Evolutionary conservation across 2,329 filamentous ascomycete species (phyloP).

Genomic region (Esteya vermicola): DNA sequence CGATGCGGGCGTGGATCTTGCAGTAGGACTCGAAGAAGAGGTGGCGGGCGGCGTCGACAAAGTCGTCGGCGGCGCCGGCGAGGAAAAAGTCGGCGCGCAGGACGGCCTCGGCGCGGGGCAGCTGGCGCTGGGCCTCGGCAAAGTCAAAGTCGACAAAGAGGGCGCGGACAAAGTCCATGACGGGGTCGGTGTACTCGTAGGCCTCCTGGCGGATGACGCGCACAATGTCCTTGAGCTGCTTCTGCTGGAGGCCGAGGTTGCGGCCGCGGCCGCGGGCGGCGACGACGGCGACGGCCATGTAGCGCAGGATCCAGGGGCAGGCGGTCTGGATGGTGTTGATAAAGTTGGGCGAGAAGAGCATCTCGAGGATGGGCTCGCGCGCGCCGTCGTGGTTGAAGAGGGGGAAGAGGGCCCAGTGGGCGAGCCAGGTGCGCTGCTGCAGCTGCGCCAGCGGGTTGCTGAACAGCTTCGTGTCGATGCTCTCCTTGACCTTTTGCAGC

Average conservation of each 20-base stretch:
- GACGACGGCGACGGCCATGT: conserved; percentile 87
- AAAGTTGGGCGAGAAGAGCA: conserved; percentile 93
- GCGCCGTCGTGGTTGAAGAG: conserved; percentile 95
- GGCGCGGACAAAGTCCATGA: conserved; percentile 92
- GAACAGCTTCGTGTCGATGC: conserved; percentile 88
- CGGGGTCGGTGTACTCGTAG: conserved; percentile 93
- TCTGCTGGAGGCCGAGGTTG: conserved; percentile 82
- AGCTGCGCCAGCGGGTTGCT: conserved; percentile 93
- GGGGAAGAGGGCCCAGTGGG: conserved; percentile 97
- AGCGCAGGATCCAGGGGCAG: conserved; percentile 92
- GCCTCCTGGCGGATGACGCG: conserved; percentile 92
- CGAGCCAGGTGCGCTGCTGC: conserved; percentile 89
- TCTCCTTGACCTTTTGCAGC: conserved; percentile 77
- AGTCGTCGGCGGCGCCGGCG: conserved; percentile 65
- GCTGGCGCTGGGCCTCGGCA: conserved; percentile 84
- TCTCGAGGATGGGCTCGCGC: conserved; percentile 80
- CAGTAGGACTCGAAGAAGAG: conserved; percentile 98
- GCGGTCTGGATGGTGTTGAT: conserved; percentile 99
- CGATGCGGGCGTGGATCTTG: conserved; percentile 98
- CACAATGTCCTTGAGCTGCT: conserved; percentile 94
- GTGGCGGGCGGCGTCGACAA: conserved; percentile 89
- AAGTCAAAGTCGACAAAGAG: conserved; percentile 95
- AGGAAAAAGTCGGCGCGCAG: conserved; percentile 94
- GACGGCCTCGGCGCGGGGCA: conserved; percentile 78
- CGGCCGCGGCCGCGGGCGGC: conserved; percentile 72